Evolutionary conservation across 1,139 yeast species (phyloP), one percentile per base, ranked within the genome.

Genomic region (Debaryomyces singareniensis): DNA sequence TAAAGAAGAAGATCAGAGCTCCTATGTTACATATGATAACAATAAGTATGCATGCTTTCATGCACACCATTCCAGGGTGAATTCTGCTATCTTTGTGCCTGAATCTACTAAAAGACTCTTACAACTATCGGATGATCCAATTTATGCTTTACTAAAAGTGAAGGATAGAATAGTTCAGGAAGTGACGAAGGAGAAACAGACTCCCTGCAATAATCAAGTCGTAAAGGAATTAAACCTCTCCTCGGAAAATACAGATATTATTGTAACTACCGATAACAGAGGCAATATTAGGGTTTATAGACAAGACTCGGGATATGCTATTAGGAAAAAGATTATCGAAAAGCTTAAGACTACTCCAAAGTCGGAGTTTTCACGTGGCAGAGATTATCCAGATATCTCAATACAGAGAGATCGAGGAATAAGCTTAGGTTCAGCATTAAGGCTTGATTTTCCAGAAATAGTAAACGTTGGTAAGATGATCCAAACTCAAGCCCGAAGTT

Each of bases 11-110:
- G 35, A 57, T 30, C 61, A 51, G 14, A 47, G 39, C n/a, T 41
- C 45, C 12, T 45, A 47, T 26, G 26, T 30, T 3, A 32, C 46
- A 15, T 61, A 55, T 14, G 54, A 50, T 32, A 73, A 73, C 43
- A 58, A 58, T 29, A 61, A 75, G 37, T 76, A 76, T 49, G 67
- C 82, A 3, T 68, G 83, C 4, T 83, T 86, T 50, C 93, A 82
- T 53, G 86, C 94, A 0, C 87, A 83, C 53, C 76, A 74, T 43
- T 63, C 80, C 1, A 70, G 75, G 25, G 84, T 86, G 15, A 86
- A 91, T 28, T 77, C 74, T 13, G 91, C 95, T 0, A 46, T 75
- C 1, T 76, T 86, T 57, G 96, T 95, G 0, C 96, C 96, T 0
- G 59, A 71, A n/a, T 61, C 63, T 3, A 79, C 96, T 0, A 68